Base-by-base conservation (phyloP, 768 basidiomycete genomes). In the Tephrocybe sp. region DNA sequence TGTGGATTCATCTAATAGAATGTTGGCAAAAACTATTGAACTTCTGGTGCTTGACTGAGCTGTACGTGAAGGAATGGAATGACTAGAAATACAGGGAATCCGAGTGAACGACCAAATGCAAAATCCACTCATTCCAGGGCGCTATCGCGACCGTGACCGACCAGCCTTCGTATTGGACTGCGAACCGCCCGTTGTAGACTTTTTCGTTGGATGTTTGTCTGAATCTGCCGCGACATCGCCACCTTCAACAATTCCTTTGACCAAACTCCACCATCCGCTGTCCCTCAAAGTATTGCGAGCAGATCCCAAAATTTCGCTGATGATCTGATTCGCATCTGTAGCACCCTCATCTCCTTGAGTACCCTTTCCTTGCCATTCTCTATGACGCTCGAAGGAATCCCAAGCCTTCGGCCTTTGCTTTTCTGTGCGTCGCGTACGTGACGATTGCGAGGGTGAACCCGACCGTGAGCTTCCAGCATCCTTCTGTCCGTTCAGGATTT, bases 331-430 rank as follows among this genome's bases (percentile, higher is more conserved):
- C 36, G 72, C 73, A 31, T 75, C 70, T 19, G 57, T 12, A n/a
- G 68, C 58, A 20, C 66, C 61, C 39, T 54, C 58, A 13, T 48
- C 54, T n/a, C 16, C 53, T 40, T 52, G 51, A 17, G 65, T 57
- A 34, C 62, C 60, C 30, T 70, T 65, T 61, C 81, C 74, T 62
- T 81, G 80, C 85, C 85, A 83, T 39, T 82, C 74, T 34, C 65
- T 68, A 62, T 86, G 85, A 41, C 68, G 68, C 41, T 81, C 75
- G 60, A 85, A 90, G 12, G 83, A 73, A 38, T 88, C 84, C 86
- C 85, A 88, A 42, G 81, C 64, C 53, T 79, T 82, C 57, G 51
- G 57, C 64, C 59, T 61, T 51, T 19, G 57, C 42, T 57, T 39
- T 38, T 58, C 48, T 34, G 61, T 49, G 39, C 46, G 42, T 51